Evolutionary conservation across 257 asterid species (phyloP).

Genomic region (Nicotiana attenuata): DNA sequence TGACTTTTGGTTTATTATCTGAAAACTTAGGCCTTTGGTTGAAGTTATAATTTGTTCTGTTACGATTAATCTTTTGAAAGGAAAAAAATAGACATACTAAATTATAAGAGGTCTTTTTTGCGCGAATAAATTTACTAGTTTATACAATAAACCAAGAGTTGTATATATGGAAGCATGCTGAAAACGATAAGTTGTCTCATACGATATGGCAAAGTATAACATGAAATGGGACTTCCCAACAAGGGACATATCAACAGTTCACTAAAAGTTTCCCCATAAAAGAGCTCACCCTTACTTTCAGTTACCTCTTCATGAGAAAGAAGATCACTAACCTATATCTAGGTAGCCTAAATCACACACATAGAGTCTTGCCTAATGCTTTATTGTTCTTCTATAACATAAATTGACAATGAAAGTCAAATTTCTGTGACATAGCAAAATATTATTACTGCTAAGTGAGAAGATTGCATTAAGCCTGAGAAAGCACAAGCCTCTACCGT

Average conservation of each 20-base stretch:
- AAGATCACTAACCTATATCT: neutral
- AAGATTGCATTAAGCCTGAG: neutral
- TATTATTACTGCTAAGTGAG: constrained; percentile 5
- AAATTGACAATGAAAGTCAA: no score
- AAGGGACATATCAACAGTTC: neutral
- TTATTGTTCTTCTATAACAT: neutral
- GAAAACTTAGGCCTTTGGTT: no score
- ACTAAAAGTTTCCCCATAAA: neutral
- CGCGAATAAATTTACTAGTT: no score
- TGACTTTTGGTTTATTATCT: no score
- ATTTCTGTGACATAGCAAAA: no score
- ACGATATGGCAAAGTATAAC: neutral
- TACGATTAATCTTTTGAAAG: no score
- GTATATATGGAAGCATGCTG: no score
- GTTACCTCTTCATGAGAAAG: neutral
- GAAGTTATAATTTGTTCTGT: no score
- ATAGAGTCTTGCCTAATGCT: neutral
- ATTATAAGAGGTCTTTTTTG: no score
- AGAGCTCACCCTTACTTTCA: neutral
- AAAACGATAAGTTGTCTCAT: no score
- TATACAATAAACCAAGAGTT: no score
- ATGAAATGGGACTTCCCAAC: neutral
- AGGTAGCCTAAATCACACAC: neutral
- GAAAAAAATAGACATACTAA: no score
- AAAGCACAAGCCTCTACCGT: neutral